Percentiles rank a stretch among this genome's conserved stretches.
Conservation (phyloP, 2,329 filamentous ascomycete species). For the Thermomyces lanuginosus region DNA sequence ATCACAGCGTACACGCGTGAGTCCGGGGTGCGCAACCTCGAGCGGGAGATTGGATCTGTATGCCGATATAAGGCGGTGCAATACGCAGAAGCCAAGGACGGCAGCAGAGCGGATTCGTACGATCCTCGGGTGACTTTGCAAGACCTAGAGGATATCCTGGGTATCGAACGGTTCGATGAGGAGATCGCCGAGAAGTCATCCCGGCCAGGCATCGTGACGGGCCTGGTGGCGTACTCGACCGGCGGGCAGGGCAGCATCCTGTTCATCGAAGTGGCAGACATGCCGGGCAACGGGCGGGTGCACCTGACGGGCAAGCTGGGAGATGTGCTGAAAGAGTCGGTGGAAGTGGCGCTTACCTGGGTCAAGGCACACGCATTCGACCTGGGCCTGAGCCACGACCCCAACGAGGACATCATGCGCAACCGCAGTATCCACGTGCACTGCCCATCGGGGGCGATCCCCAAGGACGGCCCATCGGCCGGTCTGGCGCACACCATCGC, state of each 20-base stretch:
- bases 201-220: slow-evolving; percentile 85
- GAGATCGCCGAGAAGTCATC: slow-evolving; percentile 75
- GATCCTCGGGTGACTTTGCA: slow-evolving; percentile 54
- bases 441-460: slow-evolving; percentile 84
- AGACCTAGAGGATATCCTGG: slow-evolving; percentile 79
- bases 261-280: slow-evolving; percentile 95
- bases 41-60: slow-evolving; percentile 86
- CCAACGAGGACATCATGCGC: slow-evolving; percentile 87
- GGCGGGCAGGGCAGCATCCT: slow-evolving; percentile 90
- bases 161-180: slow-evolving; percentile 85
- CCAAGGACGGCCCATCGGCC: slow-evolving; percentile 73
- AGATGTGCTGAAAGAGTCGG: slow-evolving; percentile 90
- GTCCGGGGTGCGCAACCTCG: slow-evolving; percentile 85
- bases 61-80: slow-evolving; percentile 92
- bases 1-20: slow-evolving; percentile 95
- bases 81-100: slow-evolving; percentile 77
- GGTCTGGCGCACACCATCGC: slow-evolving; percentile 90
- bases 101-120: slow-evolving; percentile 51
- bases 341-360: slow-evolving; percentile 92
- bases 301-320: slow-evolving; percentile 94
- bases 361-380: slow-evolving; percentile 92
- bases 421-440: slow-evolving; percentile 87
- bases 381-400: slow-evolving; percentile 64
- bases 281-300: slow-evolving; percentile 82
- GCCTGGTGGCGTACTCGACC: slow-evolving; percentile 82